Percentiles rank a stretch among this genome's conserved stretches.
These are phyloP conservation scores for Fusarium acutatum DNA, from an alignment of 2,329 filamentous ascomycete genomes.

Conservation along the genomic window DNA sequence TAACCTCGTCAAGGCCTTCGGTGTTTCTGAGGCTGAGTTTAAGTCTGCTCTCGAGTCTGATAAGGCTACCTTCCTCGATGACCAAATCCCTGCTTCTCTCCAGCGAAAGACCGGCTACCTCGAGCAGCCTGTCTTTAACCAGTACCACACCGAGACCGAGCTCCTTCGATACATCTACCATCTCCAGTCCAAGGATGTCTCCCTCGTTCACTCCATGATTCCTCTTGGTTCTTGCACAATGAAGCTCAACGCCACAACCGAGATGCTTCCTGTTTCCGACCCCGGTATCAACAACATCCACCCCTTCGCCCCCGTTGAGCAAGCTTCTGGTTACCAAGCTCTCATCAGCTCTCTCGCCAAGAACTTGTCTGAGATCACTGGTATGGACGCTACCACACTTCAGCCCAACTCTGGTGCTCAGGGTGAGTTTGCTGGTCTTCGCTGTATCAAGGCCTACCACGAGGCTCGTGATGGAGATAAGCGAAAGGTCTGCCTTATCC, in stretches of 20 bases:
- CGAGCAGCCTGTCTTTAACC: slow-evolving; percentile 93
- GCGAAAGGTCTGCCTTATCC: slow-evolving; percentile 92
- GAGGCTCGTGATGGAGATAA: slow-evolving; percentile 66
- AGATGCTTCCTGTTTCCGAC: slow-evolving; percentile 79
- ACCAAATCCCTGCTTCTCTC: slow-evolving; percentile 64
- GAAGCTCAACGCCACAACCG: slow-evolving; percentile 94
- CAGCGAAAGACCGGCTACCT: slow-evolving; percentile 79
- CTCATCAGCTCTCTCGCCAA: slow-evolving; percentile 77
- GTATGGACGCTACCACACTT: slow-evolving; percentile 85
- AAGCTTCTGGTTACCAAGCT: slow-evolving; percentile 73
- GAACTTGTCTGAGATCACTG: slow-evolving; percentile 84
- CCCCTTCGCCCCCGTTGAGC: slow-evolving; percentile 75
- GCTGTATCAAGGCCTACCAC: slow-evolving; percentile 86
- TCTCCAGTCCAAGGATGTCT: slow-evolving; percentile 92
- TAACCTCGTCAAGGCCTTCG: slow-evolving; percentile 38
- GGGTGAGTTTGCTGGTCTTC: slow-evolving; percentile 90
- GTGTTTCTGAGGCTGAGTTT: slow-evolving; percentile 38
- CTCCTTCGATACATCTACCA: slow-evolving; percentile 93
- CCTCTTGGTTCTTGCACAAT: slow-evolving; percentile 96
- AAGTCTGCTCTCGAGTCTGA: slow-evolving; percentile 39
- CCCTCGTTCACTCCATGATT: slow-evolving; percentile 96
- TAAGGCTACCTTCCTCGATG: slow-evolving; percentile 47
- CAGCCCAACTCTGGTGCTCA: slow-evolving; percentile 97
- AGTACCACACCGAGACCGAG: slow-evolving; percentile 93
- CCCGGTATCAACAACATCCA: slow-evolving; percentile 69